Percentiles rank a stretch among this genome's conserved stretches.
These are phyloP conservation scores for Heterobasidion irregulare DNA, from an alignment of 1,284 basidiomycete genomes.

Conservation along the genomic window DNA sequence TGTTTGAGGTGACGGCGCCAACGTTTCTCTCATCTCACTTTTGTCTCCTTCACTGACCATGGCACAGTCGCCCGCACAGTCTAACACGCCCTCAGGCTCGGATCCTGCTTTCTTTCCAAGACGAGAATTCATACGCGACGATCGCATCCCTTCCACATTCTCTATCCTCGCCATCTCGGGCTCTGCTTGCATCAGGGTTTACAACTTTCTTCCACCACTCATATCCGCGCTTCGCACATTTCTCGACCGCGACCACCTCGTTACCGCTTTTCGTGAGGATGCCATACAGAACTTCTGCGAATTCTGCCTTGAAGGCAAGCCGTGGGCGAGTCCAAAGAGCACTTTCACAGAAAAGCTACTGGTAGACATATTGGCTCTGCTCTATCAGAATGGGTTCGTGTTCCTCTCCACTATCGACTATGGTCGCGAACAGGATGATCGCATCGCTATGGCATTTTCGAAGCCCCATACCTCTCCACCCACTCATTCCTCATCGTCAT, in stretches of 20 bases:
- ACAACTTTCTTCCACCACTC: conserved; percentile 51
- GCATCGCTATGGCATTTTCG: conserved; percentile 61
- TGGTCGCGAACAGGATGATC: conserved; percentile 67
- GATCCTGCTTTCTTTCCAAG: conserved; percentile 44
- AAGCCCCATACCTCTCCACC: conserved; percentile 25
- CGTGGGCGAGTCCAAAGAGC: conserved; percentile 63
- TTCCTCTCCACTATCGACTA: conserved; percentile 69
- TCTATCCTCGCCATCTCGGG: conserved; percentile 60
- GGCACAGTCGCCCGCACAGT: conserved; percentile 9
- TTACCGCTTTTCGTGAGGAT: conserved; percentile 46
- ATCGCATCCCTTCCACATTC: conserved; percentile 48
- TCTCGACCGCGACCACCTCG: conserved; percentile 38
- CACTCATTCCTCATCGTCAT: conserved; percentile 19
- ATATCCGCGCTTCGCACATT: conserved; percentile 43
- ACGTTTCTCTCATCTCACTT: neutral
- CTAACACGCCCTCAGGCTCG: conserved; percentile 14
- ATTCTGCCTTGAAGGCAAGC: conserved; percentile 57
- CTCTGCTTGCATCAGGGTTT: conserved; percentile 54
- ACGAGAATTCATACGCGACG: conserved; percentile 61
- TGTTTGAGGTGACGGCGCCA: neutral
- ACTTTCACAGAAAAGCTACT: conserved; percentile 59
- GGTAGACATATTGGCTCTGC: conserved; percentile 51
- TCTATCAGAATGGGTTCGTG: conserved; percentile 54
- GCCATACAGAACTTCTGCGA: conserved; percentile 51
- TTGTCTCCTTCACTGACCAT: neutral